These are phyloP conservation scores for Strobilomyces echinocephalus DNA, from an alignment of 768 basidiomycete genomes.

Conservation along the genomic window DNA sequence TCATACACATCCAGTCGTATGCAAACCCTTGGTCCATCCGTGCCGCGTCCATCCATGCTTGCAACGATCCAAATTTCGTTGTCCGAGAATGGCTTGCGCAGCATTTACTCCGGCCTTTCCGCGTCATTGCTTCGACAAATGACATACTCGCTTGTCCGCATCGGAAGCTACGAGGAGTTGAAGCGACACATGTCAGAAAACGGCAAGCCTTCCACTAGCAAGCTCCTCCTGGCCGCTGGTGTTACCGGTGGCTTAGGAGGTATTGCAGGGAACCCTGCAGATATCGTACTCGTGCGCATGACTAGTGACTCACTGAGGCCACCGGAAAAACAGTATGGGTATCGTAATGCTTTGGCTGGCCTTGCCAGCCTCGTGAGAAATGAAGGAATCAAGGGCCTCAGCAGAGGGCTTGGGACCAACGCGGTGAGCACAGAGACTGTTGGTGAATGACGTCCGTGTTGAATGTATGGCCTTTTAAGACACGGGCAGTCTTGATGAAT, in stretches of 20 bases:
- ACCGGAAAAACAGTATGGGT: slow-evolving; percentile 68
- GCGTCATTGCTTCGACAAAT: slow-evolving; percentile 85
- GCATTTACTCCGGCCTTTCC: slow-evolving; percentile 76
- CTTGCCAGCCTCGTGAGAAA: slow-evolving; percentile 57
- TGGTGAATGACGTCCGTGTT: background rate
- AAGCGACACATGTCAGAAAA: slow-evolving; percentile 52
- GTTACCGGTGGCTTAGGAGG: slow-evolving; percentile 79
- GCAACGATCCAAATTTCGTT: slow-evolving; percentile 62
- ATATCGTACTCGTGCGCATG: slow-evolving; percentile 80
- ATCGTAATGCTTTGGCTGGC: slow-evolving; percentile 74
- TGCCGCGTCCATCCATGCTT: slow-evolving; percentile 59
- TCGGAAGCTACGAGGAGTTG: slow-evolving; percentile 78
- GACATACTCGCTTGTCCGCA: slow-evolving; percentile 83
- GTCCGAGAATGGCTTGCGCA: slow-evolving; percentile 60
- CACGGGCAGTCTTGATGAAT: slow-evolving; percentile 70
- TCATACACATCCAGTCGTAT: slow-evolving; percentile 52
- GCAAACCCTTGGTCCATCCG: slow-evolving; percentile 60
- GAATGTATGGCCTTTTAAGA: slow-evolving; percentile 30
- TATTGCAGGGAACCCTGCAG: slow-evolving; percentile 76
- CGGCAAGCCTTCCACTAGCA: slow-evolving; percentile 48
- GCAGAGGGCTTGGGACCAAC: slow-evolving; percentile 76
- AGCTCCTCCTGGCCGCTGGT: slow-evolving; percentile 60
- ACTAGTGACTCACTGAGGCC: slow-evolving; percentile 79
- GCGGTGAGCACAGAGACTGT: slow-evolving; percentile 40
- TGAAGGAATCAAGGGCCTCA: slow-evolving; percentile 67